Conservation (phyloP, 2,329 filamentous ascomycete genomes). For the Nothophaeocryptopus gaeumannii region DNA sequence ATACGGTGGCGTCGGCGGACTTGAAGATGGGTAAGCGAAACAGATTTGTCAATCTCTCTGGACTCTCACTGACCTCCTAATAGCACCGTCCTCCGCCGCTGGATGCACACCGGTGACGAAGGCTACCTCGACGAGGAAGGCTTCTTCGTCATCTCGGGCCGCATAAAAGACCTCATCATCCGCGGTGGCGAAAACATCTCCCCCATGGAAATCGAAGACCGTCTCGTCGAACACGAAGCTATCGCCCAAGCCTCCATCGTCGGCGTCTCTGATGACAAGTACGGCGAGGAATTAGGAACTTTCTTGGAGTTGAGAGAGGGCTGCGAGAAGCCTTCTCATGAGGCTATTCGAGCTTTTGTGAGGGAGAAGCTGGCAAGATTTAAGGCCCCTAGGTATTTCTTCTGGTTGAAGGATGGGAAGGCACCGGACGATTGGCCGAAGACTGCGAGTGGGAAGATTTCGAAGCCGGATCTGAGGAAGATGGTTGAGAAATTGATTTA, state of each 20-base stretch:
- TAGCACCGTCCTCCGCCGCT: conserved; percentile 43
- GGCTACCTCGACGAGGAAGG: conserved; percentile 47
- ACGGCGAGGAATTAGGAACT: conserved; percentile 29
- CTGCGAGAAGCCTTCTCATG: conserved; percentile 19
- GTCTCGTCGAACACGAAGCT: conserved; percentile 25
- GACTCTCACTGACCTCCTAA: too few relatives aligned
- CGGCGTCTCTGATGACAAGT: conserved; percentile 28
- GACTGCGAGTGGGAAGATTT: conserved; percentile 29
- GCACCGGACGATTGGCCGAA: conserved; percentile 27
- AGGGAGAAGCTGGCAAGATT: conserved; percentile 26
- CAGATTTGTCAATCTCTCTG: too few relatives aligned
- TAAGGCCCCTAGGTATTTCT: conserved; percentile 29
- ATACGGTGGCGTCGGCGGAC: conserved; percentile 24
- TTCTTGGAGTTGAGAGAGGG: conserved; percentile 36
- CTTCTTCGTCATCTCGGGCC: conserved; percentile 38
- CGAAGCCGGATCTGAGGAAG: conserved; percentile 27
- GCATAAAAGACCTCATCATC: conserved; percentile 35
- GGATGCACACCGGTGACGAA: conserved; percentile 65
- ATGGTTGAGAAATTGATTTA: conserved; percentile 22
- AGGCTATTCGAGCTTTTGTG: conserved; percentile 23
- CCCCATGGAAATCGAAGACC: conserved; percentile 31
- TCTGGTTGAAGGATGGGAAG: conserved; percentile 26
- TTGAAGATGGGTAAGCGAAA: conserved; percentile 20
- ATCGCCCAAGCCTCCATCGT: conserved; percentile 28
- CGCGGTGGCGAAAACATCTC: conserved; percentile 66